Percentiles rank a stretch among this genome's conserved stretches.
These are phyloP conservation scores for Boletus patriciae DNA, from an alignment of 768 basidiomycete genomes.

Conservation along the genomic window DNA sequence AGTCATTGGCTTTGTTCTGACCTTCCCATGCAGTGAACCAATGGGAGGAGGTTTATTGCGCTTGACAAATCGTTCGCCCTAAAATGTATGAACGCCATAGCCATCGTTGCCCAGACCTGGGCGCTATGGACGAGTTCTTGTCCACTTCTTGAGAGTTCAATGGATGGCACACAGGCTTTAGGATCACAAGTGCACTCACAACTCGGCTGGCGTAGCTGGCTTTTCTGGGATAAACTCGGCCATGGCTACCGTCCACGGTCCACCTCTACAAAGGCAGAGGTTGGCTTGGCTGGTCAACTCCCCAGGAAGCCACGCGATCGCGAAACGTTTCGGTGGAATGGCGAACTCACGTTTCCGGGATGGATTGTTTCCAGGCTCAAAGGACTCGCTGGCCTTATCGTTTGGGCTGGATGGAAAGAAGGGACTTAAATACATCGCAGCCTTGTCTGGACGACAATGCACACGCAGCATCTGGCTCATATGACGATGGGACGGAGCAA, in stretches of 20 bases:
- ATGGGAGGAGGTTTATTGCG: too few relatives aligned
- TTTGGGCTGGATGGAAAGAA: conserved; percentile 32
- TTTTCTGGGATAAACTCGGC: conserved; percentile 39
- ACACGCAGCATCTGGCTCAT: conserved; percentile 30
- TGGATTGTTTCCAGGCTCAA: conserved; percentile 33
- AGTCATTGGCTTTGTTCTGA: too few relatives aligned
- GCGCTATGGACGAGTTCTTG: background rate
- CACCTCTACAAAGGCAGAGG: conserved; percentile 31
- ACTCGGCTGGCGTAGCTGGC: conserved; percentile 34
- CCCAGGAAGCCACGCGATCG: conserved; percentile 35
- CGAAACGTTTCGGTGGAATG: conserved; percentile 33
- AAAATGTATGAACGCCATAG: too few relatives aligned
- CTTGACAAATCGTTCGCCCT: too few relatives aligned
- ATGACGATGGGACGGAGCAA: conserved; percentile 23
- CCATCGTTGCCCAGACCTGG: too few relatives aligned
- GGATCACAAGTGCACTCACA: conserved; percentile 18
- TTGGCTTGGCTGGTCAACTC: conserved; percentile 40
- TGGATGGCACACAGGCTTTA: background rate
- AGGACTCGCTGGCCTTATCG: conserved; percentile 23
- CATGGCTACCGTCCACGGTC: conserved; percentile 34
- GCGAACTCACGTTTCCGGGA: conserved; percentile 35
- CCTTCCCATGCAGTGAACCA: too few relatives aligned
- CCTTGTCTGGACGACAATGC: conserved; percentile 31
- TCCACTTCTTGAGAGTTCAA: background rate
- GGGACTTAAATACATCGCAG: conserved; percentile 31